These are phyloP conservation scores for Prosopis cineraria DNA, from an alignment of 306 rosid species.

Conservation along the genomic window DNA sequence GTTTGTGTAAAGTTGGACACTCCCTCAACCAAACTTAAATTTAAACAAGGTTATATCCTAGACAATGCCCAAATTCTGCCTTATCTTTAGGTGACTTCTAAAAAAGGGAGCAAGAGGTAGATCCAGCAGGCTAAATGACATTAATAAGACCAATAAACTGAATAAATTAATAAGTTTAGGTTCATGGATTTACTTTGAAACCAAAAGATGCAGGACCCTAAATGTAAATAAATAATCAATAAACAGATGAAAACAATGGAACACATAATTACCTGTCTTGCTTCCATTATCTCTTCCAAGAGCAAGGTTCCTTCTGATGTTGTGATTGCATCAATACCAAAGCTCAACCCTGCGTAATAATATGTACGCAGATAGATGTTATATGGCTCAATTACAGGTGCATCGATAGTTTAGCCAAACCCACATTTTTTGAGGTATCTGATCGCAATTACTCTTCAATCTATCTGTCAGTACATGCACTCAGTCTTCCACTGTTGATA, in stretches of 20 bases:
- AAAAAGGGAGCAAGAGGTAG: background rate
- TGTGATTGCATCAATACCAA: constrained; percentile 64
- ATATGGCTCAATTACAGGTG: background rate
- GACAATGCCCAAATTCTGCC: constrained; percentile 2
- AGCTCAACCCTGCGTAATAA: constrained; percentile 70
- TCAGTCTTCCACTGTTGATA: constrained; percentile 9
- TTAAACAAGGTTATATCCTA: background rate
- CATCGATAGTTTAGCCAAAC: constrained; percentile 13
- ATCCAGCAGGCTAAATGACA: constrained; percentile 3
- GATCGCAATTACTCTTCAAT: constrained; percentile 20
- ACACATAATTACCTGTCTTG: constrained; percentile 68
- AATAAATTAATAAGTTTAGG: constrained; percentile 12
- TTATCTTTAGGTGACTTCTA: constrained; percentile 24
- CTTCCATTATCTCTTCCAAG: constrained; percentile 75
- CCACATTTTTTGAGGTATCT: constrained; percentile 19
- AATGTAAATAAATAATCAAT: constrained; percentile 23
- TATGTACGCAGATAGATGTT: constrained; percentile 25
- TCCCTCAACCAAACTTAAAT: constrained; percentile 14
- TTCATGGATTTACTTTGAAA: constrained; percentile 2
- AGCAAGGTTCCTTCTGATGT: constrained; percentile 66
- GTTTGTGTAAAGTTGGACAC: background rate
- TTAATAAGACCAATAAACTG: constrained; percentile 3
- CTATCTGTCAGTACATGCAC: constrained; percentile 25
- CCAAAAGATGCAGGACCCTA: constrained; percentile 28
- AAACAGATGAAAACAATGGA: constrained; percentile 21